Conservation (phyloP, 352 stramenopile species). For the Pythium scleroteichum region DNA sequence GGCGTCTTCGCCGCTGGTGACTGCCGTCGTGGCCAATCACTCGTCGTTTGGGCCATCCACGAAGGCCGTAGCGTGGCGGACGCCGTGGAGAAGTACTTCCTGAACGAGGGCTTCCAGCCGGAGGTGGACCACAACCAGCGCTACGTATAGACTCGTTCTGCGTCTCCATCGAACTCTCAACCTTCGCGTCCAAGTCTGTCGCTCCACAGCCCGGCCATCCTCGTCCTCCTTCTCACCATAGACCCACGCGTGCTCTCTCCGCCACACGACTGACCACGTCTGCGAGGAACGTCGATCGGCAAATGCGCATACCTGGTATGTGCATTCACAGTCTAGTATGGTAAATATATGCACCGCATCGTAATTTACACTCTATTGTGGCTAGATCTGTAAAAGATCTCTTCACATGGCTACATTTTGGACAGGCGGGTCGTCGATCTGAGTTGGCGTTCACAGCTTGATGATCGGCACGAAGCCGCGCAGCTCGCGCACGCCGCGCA, state of each 20-base stretch:
- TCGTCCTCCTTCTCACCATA: neutral
- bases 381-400: slow-evolving; percentile 14
- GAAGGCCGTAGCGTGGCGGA: slow-evolving; percentile 94
- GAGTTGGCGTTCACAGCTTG: slow-evolving; percentile 21
- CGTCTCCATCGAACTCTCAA: neutral
- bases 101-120: slow-evolving; percentile 73
- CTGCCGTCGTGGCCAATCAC: slow-evolving; percentile 95
- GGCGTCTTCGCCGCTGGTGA: slow-evolving; percentile 97
- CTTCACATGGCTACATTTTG: slow-evolving; percentile 25
- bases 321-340: slow-evolving; percentile 27
- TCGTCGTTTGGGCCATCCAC: slow-evolving; percentile 99
- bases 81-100: slow-evolving; percentile 81
- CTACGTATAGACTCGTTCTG: slow-evolving; percentile 44
- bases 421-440: neutral
- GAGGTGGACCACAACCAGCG: slow-evolving; percentile 83
- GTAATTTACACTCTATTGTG: slow-evolving; percentile 20
- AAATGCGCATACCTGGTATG: slow-evolving; percentile 23
- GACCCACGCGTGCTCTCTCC: neutral
- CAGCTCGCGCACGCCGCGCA: slow-evolving; percentile 29
- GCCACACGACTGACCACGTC: neutral
- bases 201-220: neutral
- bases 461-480: slow-evolving; percentile 33
- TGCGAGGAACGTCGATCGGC: neutral
- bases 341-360: slow-evolving; percentile 21
- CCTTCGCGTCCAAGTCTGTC: neutral